These are phyloP conservation scores for Phaeomoniella chlamydospora DNA, from an alignment of 2,329 filamentous ascomycete genomes.

Conservation along the genomic window DNA sequence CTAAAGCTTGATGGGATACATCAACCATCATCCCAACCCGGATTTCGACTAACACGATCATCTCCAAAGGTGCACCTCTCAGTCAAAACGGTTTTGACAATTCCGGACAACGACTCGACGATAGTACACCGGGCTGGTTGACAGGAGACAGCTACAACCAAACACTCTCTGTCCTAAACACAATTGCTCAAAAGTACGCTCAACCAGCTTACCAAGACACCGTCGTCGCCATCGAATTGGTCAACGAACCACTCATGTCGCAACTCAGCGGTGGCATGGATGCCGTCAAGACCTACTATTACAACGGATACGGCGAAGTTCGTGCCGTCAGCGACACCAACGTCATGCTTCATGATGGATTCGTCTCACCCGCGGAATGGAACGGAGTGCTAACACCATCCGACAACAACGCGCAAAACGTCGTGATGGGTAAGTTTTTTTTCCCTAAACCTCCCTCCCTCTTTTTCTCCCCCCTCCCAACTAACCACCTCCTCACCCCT, in stretches of 20 bases:
- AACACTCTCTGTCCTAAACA: slow-evolving; percentile 39
- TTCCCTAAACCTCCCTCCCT: not conserved
- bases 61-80: slow-evolving; percentile 30
- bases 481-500: too few relatives aligned
- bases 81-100: slow-evolving; percentile 58
- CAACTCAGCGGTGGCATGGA: slow-evolving; percentile 21
- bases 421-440: slow-evolving; percentile 29
- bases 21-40: too few relatives aligned
- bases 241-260: slow-evolving; percentile 24
- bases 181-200: slow-evolving; percentile 43
- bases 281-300: slow-evolving; percentile 37
- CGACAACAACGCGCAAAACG: slow-evolving; percentile 29
- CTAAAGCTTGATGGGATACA: slow-evolving; percentile 2
- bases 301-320: slow-evolving; percentile 34
- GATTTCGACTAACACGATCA: too few relatives aligned
- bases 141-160: slow-evolving; percentile 18
- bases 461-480: not conserved
- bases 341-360: slow-evolving; percentile 41
- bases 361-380: slow-evolving; percentile 35
- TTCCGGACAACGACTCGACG: slow-evolving; percentile 33
- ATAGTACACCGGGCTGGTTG: slow-evolving; percentile 16
- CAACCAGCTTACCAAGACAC: slow-evolving; percentile 39
- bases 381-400: slow-evolving; percentile 44
- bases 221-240: slow-evolving; percentile 33
- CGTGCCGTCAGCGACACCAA: slow-evolving; percentile 30